Base-by-base conservation (phyloP, 352 stramenopile species). In the Pythium grandisporangium region DNA sequence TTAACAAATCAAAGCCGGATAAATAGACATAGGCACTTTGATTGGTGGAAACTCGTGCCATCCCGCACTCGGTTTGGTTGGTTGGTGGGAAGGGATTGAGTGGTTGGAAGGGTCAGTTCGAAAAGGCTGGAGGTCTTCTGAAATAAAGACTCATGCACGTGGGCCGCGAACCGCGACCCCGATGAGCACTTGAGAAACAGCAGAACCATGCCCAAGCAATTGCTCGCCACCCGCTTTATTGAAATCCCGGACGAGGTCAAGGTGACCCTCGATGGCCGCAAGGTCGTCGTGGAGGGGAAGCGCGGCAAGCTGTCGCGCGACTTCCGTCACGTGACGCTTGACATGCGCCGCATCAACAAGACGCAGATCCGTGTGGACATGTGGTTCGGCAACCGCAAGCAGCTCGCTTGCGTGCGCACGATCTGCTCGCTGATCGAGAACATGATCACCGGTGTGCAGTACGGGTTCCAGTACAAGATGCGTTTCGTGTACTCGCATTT, bases 401-500 rank as follows among this genome's bases (percentile, higher is more conserved):
- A 97, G 75, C 84, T 99, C 40, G 96, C 96, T 25, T 98, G 89
- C 63, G 95, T 98, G 56, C 95, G 97, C 62, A 99, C 95, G 17
- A 82, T 99, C 23, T 98, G 91, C 89, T 97, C 94, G 56, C 84
- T 99, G 74, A 98, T 99, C 51, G 84, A 98, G 53, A 99, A 99
- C 93, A 97, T 99, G 91, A 97, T 99, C 51, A 97, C 95, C 40
- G 96, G 96, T 68, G 96, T 99, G 37, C 97, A 88, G 51, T 82
- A 96, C 33, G 96, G 95, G 41, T 99, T 97, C 85, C 58, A 89
- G 17, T 99, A 99, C 93, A 99, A 99, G 88, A 99, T 99, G 96
- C 92, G 97, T 54, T 98, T 99, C 67, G 96, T 98, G 61, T 99
- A 99, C 77, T 94, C 92, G 46, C 97, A 99, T 77, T 99, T 99